A percentile compares a stretch with the other conserved stretches of the same genome.
Conservation (phyloP, 306 rosid genomes). For the Rosa chinensis region DNA sequence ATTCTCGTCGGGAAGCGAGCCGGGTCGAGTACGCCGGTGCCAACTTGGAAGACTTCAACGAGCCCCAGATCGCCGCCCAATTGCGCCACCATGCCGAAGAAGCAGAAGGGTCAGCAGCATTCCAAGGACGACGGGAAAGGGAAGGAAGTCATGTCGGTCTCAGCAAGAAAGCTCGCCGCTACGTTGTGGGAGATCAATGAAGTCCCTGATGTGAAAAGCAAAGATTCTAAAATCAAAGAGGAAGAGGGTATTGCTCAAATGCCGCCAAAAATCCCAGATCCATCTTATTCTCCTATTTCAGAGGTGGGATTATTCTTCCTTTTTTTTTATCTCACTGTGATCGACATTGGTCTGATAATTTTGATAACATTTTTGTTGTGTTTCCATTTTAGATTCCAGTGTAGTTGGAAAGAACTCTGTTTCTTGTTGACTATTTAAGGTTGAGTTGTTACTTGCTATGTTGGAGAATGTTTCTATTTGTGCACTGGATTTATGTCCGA, state of each 20-base stretch:
- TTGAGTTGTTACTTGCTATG: not conserved
- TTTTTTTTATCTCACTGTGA: not conserved
- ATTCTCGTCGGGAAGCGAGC: constrained; percentile 55
- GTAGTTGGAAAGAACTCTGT: not conserved
- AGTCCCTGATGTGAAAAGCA: constrained; percentile 32
- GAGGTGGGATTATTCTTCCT: constrained; percentile 46
- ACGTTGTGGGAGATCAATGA: constrained; percentile 79
- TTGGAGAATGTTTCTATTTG: not conserved
- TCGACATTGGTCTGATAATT: not conserved
- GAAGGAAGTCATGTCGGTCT: constrained; percentile 37
- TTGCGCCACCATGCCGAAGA: constrained; percentile 1
- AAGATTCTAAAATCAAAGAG: constrained; percentile 44
- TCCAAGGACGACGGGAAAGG: constrained; percentile 27
- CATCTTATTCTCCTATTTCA: constrained; percentile 50
- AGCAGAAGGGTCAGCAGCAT: constrained; percentile 1
- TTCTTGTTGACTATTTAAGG: not conserved
- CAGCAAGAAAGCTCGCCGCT: constrained; percentile 81
- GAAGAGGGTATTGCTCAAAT: constrained; percentile 17
- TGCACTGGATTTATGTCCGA: not conserved
- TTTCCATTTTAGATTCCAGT: not conserved
- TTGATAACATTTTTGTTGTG: not conserved
- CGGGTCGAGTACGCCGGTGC: constrained; percentile 67
- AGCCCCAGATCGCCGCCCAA: constrained; percentile 10
- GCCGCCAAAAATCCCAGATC: constrained; percentile 60
- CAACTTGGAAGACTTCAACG: constrained; percentile 58